Percentiles rank a stretch among this genome's conserved stretches.
Evolutionary conservation across 495 filamentous ascomycete species (phyloP).

Genomic region (Lasiosphaeria miniovina): DNA sequence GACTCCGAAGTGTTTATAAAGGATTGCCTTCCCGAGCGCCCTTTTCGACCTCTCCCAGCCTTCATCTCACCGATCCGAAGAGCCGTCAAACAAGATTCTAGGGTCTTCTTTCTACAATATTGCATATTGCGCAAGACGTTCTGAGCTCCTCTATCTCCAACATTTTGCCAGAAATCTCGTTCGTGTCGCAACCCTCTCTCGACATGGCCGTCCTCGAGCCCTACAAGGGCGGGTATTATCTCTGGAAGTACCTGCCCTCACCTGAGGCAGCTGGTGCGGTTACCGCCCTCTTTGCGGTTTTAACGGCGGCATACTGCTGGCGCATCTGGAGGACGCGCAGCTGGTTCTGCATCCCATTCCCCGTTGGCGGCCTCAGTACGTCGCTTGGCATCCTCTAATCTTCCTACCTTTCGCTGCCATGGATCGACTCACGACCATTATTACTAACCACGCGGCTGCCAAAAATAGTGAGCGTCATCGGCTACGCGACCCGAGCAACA

Average conservation of each 20-base stretch:
- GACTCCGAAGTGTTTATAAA: no score
- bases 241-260: conserved; percentile 53
- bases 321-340: conserved; percentile 43
- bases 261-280: conserved; percentile 50
- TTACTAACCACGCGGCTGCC: background rate
- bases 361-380: conserved; percentile 51
- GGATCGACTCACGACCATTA: background rate
- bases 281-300: conserved; percentile 43
- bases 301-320: conserved; percentile 43
- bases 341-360: conserved; percentile 57
- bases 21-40: no score
- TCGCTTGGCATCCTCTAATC: background rate
- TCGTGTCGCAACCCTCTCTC: background rate
- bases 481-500: conserved; percentile 39
- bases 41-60: no score
- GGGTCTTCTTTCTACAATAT: no score
- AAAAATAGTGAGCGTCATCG: conserved; percentile 46
- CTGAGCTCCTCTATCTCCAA: no score
- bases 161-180: background rate
- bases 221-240: conserved; percentile 31
- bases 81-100: no score
- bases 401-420: background rate
- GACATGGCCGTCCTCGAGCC: conserved; percentile 17
- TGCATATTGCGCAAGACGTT: no score
- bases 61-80: no score